Base-by-base conservation (phyloP, 2,329 filamentous ascomycete species). In the Xylaria sp. region DNA sequence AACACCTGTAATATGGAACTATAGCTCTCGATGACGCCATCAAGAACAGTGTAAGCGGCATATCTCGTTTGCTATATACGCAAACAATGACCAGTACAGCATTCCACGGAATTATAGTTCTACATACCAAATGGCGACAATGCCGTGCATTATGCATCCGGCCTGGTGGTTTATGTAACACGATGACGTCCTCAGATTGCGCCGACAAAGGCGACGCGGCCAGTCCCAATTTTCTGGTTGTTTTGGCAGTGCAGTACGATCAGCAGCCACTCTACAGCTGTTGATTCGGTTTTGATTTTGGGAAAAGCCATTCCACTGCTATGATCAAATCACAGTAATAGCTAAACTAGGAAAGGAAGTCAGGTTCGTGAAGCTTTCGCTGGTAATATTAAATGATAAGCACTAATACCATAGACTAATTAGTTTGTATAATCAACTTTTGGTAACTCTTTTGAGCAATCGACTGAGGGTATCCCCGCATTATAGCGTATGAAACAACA, bases 171-270 rank as follows among this genome's bases (percentile, higher is more conserved):
- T 51, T 39, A 49, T 55, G 61, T 58, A 58, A 58, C 53, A 42
- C 22, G 39, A 57, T 65, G 62, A 65, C 66, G 65, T 64, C 61
- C 59, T 51, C 56, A 54, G 42, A 55, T 47, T 55, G 65, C 33
- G 49, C 42, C 39, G 31, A 22, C 54, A 22, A 58, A 51, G 61
- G 51, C 64, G 47, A 67, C 66, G 67, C 67, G 67, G 66, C 55
- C 56, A 25, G 59, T 42, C 38, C 59, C 63, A 31, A 39, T 63
- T 57, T 42, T 59, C n/a, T 39, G 45, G 53, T 27, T 62, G 33
- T 53, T 65, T 25, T 60, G 36, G 44, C 50, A 36, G 51, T 42
- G 31, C 50, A 33, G 17, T 15, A 4, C 27, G 29, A 53, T 54
- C 55, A 27, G 17, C 29, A 59, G 27, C 39, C 17, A 20, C 17